Base-by-base conservation (phyloP, 2,329 filamentous ascomycete genomes). In the Chaetomiaceae sp. region DNA sequence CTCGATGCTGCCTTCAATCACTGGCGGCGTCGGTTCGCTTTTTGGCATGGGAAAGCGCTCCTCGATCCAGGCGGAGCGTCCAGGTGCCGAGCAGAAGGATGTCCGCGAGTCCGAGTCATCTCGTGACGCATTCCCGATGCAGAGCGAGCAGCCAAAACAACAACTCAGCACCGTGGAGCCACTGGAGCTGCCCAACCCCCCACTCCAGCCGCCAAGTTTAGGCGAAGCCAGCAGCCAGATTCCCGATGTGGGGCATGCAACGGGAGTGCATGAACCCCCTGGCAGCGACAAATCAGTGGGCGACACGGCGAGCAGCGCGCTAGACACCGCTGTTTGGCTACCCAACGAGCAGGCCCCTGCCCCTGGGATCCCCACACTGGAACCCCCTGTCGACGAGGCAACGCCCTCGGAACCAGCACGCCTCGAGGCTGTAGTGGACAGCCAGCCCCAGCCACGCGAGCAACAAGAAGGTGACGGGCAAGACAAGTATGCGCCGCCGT, bases 301-400 rank as follows among this genome's bases (percentile, higher is more conserved):
- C 50, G 60, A 60, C 60, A 63, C 60, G 56, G 51, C 60, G 43
- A 41, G 21, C 39, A 34, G 20, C 34, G 37, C 54, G 44, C 44
- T 51, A 53, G 59, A 58, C 57, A 60, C 56, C 58, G 54, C 60
- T 59, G 59, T 59, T 60, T 64, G 58, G 38, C 35, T 54, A 50
- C 58, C 57, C 53, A 56, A 60, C 55, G 51, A 58, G 49, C 55
- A 37, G 20, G 51, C 49, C 54, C 44, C 48, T 49, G 44, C 49
- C 51, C 57, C 54, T 51, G 53, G 25, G 34, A 41, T 35, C 44
- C 44, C 58, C 50, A 56, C 55, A 31, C 25, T 37, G 33, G 44
- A 34, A 12, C 30, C 30, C 20, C 46, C 31, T 27, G 40, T 48
- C 38, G 49, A 27, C 33, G 37, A 25, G 45, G 30, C 45, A 43